phyloP scores from a whole-genome alignment of 2,329 filamentous ascomycete genomes.

The Ophiostoma himal-ulmi region DNA sequence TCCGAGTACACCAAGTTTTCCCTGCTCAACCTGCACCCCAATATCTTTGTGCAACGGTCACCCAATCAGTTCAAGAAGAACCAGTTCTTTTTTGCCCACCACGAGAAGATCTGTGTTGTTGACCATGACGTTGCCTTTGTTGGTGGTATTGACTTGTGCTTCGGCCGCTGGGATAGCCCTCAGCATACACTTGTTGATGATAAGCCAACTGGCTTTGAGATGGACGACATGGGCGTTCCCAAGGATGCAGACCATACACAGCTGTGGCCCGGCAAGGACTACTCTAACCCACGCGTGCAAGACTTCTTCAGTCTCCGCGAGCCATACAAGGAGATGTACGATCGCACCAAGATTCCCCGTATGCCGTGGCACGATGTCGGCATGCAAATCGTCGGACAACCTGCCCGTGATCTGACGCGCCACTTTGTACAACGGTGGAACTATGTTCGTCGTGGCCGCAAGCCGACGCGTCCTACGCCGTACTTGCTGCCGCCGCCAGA shows the following conservation, averaged over 20 bases:
- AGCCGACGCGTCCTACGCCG: slow-evolving; percentile 86
- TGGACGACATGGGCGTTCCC: slow-evolving; percentile 61
- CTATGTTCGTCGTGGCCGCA: slow-evolving; percentile 86
- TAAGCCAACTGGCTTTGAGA: slow-evolving; percentile 90
- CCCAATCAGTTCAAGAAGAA: slow-evolving; percentile 98
- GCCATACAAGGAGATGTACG: slow-evolving; percentile 98
- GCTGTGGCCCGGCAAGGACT: slow-evolving; percentile 95
- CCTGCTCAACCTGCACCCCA: slow-evolving; percentile 87
- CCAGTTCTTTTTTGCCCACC: slow-evolving; percentile 98
- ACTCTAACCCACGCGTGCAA: slow-evolving; percentile 90
- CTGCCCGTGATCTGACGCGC: slow-evolving; percentile 84
- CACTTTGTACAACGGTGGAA: slow-evolving; percentile 99
- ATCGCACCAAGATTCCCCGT: slow-evolving; percentile 76
- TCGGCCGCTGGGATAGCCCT: slow-evolving; percentile 94
- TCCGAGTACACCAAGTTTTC: slow-evolving; percentile 98
- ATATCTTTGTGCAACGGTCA: slow-evolving; percentile 91
- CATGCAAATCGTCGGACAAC: slow-evolving; percentile 97
- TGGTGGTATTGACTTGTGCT: slow-evolving; percentile 92
- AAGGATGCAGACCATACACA: slow-evolving; percentile 93
- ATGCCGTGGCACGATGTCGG: slow-evolving; percentile 99
- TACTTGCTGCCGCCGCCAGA: slow-evolving; percentile 92
- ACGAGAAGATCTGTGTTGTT: slow-evolving; percentile 95
- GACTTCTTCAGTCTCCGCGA: slow-evolving; percentile 92
- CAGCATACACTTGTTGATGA: slow-evolving; percentile 88
- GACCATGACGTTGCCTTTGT: slow-evolving; percentile 95